phyloP scores from a whole-genome alignment of 176 grass and related monocot species.

The Juncus inflexus region DNA sequence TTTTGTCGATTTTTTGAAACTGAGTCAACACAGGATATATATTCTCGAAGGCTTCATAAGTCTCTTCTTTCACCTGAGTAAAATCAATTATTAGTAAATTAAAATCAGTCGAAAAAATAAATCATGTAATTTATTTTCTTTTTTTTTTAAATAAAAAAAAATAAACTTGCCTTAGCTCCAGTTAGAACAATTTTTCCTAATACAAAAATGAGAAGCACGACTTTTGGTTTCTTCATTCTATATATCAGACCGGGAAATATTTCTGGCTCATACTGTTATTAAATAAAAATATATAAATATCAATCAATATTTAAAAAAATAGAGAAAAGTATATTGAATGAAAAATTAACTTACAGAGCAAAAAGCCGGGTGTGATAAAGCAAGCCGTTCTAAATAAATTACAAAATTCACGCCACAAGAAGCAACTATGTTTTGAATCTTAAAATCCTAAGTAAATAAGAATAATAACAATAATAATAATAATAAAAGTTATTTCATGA shows the following conservation, averaged over 20 bases:
- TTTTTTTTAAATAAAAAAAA: background rate
- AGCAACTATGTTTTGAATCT: constrained; percentile 94
- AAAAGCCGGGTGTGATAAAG: constrained; percentile 87
- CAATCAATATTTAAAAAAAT: background rate
- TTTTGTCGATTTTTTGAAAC: constrained; percentile 37
- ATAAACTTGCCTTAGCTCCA: constrained; percentile 44
- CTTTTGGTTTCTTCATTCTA: constrained; percentile 63
- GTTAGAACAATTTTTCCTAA: constrained; percentile 67
- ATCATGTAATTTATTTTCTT: background rate
- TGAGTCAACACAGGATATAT: constrained; percentile 60
- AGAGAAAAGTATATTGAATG: background rate
- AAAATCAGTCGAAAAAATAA: no score
- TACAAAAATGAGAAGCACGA: constrained; percentile 63
- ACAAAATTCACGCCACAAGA: constrained; percentile 96
- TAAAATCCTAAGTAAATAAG: constrained; percentile 62
- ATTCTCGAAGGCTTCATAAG: constrained; percentile 59
- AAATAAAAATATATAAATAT: background rate
- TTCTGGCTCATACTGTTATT: constrained; percentile 63
- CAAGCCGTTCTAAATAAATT: constrained; percentile 87
- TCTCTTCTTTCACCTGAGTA: constrained; percentile 31
- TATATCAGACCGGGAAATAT: constrained; percentile 69
- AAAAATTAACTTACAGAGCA: constrained; percentile 60
- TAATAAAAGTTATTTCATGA: no score
- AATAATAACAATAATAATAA: no score
- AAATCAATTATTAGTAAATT: no score